These are phyloP conservation scores for Neonectria ditissima DNA, from an alignment of 2,329 filamentous ascomycete genomes.

Conservation along the genomic window DNA sequence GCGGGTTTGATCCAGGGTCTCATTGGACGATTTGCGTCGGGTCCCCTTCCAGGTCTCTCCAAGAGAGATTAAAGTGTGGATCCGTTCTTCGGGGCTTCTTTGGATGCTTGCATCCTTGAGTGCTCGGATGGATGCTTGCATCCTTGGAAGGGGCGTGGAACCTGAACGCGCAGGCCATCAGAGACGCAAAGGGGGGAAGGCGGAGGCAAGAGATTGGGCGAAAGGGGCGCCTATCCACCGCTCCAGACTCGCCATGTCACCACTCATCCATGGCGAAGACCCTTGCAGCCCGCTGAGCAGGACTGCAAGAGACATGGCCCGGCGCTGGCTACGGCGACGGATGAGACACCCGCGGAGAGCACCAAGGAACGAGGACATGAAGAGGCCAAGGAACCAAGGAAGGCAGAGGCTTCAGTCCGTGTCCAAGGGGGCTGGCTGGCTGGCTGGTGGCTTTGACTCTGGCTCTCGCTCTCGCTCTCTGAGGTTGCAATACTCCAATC, in stretches of 20 bases:
- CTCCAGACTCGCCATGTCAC: slow-evolving; percentile 16
- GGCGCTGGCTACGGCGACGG: slow-evolving; percentile 11
- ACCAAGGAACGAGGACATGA: slow-evolving; percentile 9
- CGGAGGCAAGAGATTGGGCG: slow-evolving; percentile 24
- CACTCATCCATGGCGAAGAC: slow-evolving; percentile 5
- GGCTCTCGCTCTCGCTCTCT: too few species aligned
- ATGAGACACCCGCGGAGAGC: slow-evolving; percentile 18
- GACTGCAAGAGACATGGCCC: slow-evolving; percentile 6
- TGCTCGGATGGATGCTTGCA: slow-evolving; percentile 4
- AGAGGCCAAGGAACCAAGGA: slow-evolving; percentile 3
- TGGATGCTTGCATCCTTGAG: background rate
- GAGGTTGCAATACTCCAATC: background rate
- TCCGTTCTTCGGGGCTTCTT: slow-evolving; percentile 1
- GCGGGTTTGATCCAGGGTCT: slow-evolving; percentile 14
- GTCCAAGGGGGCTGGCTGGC: background rate
- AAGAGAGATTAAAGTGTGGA: slow-evolving; percentile 32
- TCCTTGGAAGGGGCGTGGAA: slow-evolving; percentile 18
- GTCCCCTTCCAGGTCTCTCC: slow-evolving; percentile 13
- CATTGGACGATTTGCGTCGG: slow-evolving; percentile 24
- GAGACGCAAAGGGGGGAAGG: slow-evolving; percentile 23
- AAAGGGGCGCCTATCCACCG: slow-evolving; percentile 22
- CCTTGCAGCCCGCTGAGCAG: slow-evolving; percentile 12
- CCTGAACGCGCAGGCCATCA: slow-evolving; percentile 3
- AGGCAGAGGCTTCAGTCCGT: background rate
- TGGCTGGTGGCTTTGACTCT: too few species aligned